Evolutionary conservation across 805 yeast genomes (phyloP), one percentile per base, ranked within the genome.

Genomic region (Wickerhamomyces canadensis): DNA sequence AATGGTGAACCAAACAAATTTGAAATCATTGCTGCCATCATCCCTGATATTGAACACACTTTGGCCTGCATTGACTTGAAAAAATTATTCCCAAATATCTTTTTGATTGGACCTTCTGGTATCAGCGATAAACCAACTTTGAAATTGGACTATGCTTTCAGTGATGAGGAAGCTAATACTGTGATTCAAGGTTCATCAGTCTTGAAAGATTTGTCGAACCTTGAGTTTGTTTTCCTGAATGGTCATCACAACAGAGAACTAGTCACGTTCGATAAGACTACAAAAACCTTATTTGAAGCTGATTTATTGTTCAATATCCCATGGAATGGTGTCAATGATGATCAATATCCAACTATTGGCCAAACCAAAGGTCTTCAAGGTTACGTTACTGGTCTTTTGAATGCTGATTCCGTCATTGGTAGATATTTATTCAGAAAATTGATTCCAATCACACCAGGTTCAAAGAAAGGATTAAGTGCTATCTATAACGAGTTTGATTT

Each of bases 41-140:
- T 81, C 33, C 86, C 87, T 2, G 84, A 81, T 49, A 50, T 45
- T 23, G 83, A 77, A 44, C 88, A 81, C 51, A 76, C 83, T 1
- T 59, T 80, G 74, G 84, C 81, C 3, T 74, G 79, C 11, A 51
- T 57, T 19, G 68, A 72, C 12, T 72, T 79, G 58, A 70, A 73
- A 51, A 61, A 64, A 15, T 55, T 59, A 37, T 68, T 61, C 52
- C 84, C 85, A 4, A 49, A 62, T 3, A 56, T 75, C 34, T 68
- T 72, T 48, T 55, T 80, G 19, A 66, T 80, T 42, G 84, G 80
- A 6, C 67, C 74, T 59, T 40, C 47, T 5, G 76, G 65, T 1
- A 49, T 60, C 29, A 45, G 49, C 11, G 58, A 58, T 27, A 65
- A 65, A 14, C 58, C 68, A 10, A 58, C 61, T 2, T 28, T 49